These are phyloP conservation scores for Chlorella sp. DNA, from an alignment of 139 green algal genomes.

Conservation along the genomic window DNA sequence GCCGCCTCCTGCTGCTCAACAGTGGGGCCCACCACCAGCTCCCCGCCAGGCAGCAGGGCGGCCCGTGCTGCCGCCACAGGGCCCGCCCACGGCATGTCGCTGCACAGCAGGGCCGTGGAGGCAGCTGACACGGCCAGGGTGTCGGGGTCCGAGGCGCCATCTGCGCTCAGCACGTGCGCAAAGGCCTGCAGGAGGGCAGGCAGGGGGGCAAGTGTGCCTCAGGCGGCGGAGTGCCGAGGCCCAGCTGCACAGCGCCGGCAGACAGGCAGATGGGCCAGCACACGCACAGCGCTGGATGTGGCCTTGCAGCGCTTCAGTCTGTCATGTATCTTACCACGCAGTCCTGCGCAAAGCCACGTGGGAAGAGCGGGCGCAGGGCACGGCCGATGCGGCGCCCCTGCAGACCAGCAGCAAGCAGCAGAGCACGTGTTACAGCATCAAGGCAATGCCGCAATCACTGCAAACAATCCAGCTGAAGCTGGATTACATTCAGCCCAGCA, in stretches of 20 bases:
- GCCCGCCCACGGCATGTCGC: constrained; percentile 75
- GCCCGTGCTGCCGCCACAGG: constrained; percentile 71
- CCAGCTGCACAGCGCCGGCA: too few relatives aligned
- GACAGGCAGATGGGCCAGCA: too few relatives aligned
- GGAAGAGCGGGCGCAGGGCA: constrained; percentile 81
- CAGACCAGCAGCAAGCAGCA: too few relatives aligned
- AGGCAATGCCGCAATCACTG: too few relatives aligned
- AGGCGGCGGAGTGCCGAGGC: not conserved
- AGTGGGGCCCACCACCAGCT: constrained; percentile 16
- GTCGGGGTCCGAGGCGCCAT: constrained; percentile 65
- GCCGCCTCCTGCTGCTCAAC: constrained; percentile 28
- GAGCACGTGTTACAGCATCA: too few relatives aligned
- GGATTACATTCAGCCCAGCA: too few relatives aligned
- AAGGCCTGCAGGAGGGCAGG: constrained; percentile 47
- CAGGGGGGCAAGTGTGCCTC: too few relatives aligned
- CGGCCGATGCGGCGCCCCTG: constrained; percentile 61
- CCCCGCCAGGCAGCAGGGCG: constrained; percentile 17
- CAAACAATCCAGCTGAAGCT: too few relatives aligned
- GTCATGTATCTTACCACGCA: constrained; percentile 15
- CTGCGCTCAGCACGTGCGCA: constrained; percentile 60
- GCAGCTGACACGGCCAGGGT: constrained; percentile 81
- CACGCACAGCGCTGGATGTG: not conserved
- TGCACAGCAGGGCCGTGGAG: constrained; percentile 72
- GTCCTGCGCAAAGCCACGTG: constrained; percentile 57
- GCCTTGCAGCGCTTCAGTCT: too few relatives aligned